Evolutionary conservation across 768 basidiomycete species (phyloP), one percentile per base, ranked within the genome.

Genomic region (Cytidiella melzeri): DNA sequence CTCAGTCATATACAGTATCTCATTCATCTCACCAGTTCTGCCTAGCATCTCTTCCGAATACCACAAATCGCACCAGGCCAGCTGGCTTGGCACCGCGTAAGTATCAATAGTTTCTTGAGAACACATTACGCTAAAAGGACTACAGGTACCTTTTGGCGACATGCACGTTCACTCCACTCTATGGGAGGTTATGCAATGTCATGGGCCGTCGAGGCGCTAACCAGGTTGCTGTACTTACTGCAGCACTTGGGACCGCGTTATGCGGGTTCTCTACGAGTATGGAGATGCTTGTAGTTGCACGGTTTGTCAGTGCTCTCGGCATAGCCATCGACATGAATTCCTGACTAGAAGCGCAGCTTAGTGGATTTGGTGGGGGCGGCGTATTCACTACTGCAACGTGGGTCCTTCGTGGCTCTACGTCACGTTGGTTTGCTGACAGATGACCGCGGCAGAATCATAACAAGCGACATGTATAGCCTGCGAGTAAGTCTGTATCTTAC

Each of bases 11-110:
- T n/a, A n/a, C n/a, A n/a, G n/a, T n/a, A n/a, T n/a, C 34, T 39
- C 3, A 36, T 20, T 23, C 54, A 30, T 27, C 5, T 12, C 25
- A n/a, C 19, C 40, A 89, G 87, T 91, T 70, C 60, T 90, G 21
- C 79, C 84, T 1, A 80, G 83, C 12, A 89, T 90, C 50, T 88
- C 85, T 1, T 89, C 86, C 0, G 84, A 89, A 43, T 89, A 88
- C 58, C 67, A 83, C 52, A 80, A 76, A 57, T 84, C 86, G 4
- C 80, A 89, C 60, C 83, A 90, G 63, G 84, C 84, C 0, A 84
- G 83, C 59, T 90, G 88, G 89, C 73, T 91, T 10, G 88, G 88
- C 40, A 90, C 89, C 34, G 72, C 84, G 83, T 87, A 65, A 59
- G 72, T 60, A 36, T 36, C 34, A 36, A 36, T 36, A 36, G 10